Percentiles rank a stretch among this genome's conserved stretches.
These are phyloP conservation scores for Calonectria hongkongensis DNA, from an alignment of 2,329 filamentous ascomycete species.

Conservation along the genomic window DNA sequence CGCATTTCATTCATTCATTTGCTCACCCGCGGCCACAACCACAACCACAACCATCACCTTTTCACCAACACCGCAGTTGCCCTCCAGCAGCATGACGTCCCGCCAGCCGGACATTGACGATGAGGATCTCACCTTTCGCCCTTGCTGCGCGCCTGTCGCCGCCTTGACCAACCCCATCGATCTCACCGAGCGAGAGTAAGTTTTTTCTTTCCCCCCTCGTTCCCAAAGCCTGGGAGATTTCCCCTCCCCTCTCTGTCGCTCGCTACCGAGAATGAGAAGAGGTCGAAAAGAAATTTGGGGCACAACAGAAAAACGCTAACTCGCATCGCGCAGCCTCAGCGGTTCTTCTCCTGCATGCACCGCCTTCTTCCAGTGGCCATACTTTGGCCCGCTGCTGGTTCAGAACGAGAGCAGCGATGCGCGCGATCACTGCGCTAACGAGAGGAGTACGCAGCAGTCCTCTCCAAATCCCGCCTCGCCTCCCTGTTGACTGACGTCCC, in stretches of 20 bases:
- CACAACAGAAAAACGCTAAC: neutral
- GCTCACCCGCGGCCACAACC: neutral
- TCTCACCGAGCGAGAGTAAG: conserved; percentile 64
- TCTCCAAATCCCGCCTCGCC: neutral
- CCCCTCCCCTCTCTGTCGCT: no score
- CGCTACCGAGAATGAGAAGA: neutral
- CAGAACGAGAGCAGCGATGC: conserved; percentile 85
- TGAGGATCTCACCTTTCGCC: conserved; percentile 58
- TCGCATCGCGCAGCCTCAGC: neutral
- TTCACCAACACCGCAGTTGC: neutral
- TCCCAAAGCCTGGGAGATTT: no score
- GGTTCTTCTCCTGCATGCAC: conserved; percentile 7
- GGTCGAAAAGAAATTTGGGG: neutral
- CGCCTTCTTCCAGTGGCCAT: conserved; percentile 75
- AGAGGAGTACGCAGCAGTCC: conserved; percentile 72
- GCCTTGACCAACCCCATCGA: conserved; percentile 66
- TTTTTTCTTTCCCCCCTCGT: neutral
- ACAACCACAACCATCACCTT: neutral
- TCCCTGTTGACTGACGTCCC: neutral
- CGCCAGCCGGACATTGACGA: conserved; percentile 52
- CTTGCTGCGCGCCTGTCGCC: conserved; percentile 64
- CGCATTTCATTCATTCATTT: no score
- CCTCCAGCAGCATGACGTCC: conserved; percentile 41
- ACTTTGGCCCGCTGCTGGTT: conserved; percentile 81
- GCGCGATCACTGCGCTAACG: conserved; percentile 86